phyloP scores from a whole-genome alignment of 345 rosid species.

The Eucalyptus curtisii region DNA sequence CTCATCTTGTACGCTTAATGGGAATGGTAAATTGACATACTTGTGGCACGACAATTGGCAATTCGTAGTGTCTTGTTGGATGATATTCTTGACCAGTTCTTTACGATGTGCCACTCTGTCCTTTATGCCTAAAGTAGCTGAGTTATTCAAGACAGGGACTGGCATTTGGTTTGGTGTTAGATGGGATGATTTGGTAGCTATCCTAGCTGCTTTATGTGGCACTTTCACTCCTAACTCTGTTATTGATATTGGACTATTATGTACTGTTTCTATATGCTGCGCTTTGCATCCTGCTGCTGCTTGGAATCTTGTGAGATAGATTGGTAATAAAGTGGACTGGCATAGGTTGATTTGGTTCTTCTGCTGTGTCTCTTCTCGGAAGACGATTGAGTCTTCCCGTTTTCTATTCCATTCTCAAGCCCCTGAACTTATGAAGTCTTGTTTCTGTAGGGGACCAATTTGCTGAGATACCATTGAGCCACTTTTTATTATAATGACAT shows the following conservation, averaged over 20 bases:
- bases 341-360: not conserved
- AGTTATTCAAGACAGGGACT: not conserved
- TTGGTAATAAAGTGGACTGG: not conserved
- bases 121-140: not conserved
- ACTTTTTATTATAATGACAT: not conserved
- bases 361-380: not conserved
- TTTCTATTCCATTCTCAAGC: slow-evolving; percentile 3
- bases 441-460: not conserved
- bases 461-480: not conserved
- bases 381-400: not conserved
- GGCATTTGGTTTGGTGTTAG: not conserved
- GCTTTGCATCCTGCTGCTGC: not conserved
- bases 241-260: not conserved
- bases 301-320: not conserved
- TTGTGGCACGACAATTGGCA: not conserved
- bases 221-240: not conserved
- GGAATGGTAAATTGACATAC: not conserved
- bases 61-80: not conserved
- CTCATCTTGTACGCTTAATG: not conserved
- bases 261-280: not conserved
- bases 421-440: not conserved
- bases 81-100: not conserved
- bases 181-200: not conserved
- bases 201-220: not conserved
- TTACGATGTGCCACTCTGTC: not conserved